Conservation (phyloP, 1,284 basidiomycete genomes). For the Pascua guehoae region DNA sequence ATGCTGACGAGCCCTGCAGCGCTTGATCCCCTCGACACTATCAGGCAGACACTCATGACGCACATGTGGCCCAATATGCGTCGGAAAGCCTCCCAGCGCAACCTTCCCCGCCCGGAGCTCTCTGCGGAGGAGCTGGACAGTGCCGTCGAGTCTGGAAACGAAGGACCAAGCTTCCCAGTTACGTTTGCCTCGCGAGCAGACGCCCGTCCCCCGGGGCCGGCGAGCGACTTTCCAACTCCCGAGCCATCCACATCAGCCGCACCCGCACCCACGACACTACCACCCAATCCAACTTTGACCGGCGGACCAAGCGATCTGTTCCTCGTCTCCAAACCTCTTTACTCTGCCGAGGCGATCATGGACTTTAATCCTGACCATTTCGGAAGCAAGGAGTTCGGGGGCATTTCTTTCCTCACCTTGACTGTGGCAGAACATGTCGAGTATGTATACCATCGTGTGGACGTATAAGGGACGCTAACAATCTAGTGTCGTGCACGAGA, state of each 20-base stretch:
- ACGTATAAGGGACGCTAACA: neutral
- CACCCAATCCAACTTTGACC: too few relatives aligned
- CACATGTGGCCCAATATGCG: slow-evolving; percentile 46
- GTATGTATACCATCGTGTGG: neutral
- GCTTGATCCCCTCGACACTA: slow-evolving; percentile 30
- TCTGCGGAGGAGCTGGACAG: neutral
- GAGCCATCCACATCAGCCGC: neutral
- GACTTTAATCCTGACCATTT: too few relatives aligned
- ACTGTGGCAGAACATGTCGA: too few relatives aligned
- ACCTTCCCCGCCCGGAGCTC: slow-evolving; percentile 10
- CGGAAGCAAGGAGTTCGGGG: too few relatives aligned
- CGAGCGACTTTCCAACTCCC: slow-evolving; percentile 12
- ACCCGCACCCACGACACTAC: too few relatives aligned
- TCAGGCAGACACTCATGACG: slow-evolving; percentile 43
- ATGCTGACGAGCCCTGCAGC: slow-evolving; percentile 19
- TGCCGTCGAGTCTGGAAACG: slow-evolving; percentile 5
- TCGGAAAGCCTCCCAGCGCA: slow-evolving; percentile 12
- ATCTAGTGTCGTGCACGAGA: too few relatives aligned
- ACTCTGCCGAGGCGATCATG: too few relatives aligned
- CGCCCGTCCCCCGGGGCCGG: neutral
- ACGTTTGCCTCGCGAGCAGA: slow-evolving; percentile 1
- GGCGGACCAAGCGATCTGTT: too few relatives aligned
- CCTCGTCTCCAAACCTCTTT: too few relatives aligned
- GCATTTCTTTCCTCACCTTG: too few relatives aligned
- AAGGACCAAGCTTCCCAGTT: slow-evolving; percentile 16